A percentile compares a stretch with the other conserved stretches of the same genome.
Evolutionary conservation across 2,329 filamentous ascomycete species (phyloP).

Genomic region (Cryphonectria japonica): DNA sequence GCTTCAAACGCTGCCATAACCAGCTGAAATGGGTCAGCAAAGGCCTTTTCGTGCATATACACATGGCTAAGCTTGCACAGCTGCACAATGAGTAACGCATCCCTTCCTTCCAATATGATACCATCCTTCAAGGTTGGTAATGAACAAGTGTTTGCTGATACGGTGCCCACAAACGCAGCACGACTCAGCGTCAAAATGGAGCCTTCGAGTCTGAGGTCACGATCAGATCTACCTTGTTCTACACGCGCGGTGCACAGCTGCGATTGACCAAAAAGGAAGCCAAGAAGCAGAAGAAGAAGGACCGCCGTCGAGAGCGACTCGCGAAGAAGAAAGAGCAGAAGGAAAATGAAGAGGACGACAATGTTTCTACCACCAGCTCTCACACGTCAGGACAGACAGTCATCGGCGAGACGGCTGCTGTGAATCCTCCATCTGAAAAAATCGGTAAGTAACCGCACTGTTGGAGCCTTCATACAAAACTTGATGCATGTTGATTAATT

Average conservation of each 20-base stretch:
- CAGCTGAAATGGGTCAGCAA: conserved; percentile 20
- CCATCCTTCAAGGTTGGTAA: neutral
- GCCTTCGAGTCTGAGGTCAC: conserved; percentile 18
- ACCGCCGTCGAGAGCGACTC: conserved; percentile 6
- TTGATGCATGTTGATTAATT: no score
- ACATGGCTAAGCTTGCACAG: conserved; percentile 17
- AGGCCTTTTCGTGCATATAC: conserved; percentile 13
- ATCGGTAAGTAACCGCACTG: neutral
- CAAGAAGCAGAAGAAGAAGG: conserved; percentile 7
- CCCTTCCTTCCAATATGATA: neutral
- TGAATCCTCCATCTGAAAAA: neutral
- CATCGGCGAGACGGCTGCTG: neutral
- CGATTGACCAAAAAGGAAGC: neutral
- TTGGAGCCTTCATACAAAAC: neutral
- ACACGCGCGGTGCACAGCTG: neutral
- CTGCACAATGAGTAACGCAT: conserved; percentile 4
- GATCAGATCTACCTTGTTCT: neutral
- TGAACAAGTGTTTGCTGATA: neutral
- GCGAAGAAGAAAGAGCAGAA: neutral
- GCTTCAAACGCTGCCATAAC: neutral
- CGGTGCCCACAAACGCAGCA: neutral
- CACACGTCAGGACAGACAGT: neutral
- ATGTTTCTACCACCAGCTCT: conserved; percentile 11
- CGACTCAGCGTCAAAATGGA: conserved; percentile 6
- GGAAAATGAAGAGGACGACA: neutral